Conservation (phyloP, 768 basidiomycete genomes). For the Xanthoconium purpureum region DNA sequence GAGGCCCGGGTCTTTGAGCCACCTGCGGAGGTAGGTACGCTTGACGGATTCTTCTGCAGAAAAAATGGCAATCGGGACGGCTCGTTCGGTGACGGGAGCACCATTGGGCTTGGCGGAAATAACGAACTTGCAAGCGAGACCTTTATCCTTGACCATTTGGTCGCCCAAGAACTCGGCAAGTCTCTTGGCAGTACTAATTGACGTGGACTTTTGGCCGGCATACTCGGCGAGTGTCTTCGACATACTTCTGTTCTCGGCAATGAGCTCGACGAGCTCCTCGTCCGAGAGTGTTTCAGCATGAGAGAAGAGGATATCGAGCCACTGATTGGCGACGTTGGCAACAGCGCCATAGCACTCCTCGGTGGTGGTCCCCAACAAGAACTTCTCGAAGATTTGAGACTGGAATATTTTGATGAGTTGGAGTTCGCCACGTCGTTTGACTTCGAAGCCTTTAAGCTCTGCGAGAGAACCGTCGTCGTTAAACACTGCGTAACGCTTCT, state of each 20-base stretch:
- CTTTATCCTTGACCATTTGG: conserved; percentile 99
- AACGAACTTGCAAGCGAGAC: conserved; percentile 97
- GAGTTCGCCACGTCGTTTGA: conserved; percentile 94
- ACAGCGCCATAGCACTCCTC: conserved; percentile 96
- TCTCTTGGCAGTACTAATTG: conserved; percentile 92
- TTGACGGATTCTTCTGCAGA: conserved; percentile 92
- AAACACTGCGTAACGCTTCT: conserved; percentile 99
- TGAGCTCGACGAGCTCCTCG: conserved; percentile 94
- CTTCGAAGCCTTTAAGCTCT: conserved; percentile 98
- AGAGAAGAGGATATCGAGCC: conserved; percentile 93
- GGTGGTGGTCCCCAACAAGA: conserved; percentile 87
- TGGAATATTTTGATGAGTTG: conserved; percentile 99
- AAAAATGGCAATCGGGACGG: conserved; percentile 96
- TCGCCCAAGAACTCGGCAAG: conserved; percentile 96
- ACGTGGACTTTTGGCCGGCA: conserved; percentile 94
- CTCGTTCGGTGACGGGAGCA: conserved; percentile 95
- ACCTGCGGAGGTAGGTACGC: conserved; percentile 85
- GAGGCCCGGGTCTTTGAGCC: conserved; percentile 92
- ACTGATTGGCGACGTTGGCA: conserved; percentile 90
- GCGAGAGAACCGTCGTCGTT: conserved; percentile 97
- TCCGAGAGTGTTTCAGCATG: conserved; percentile 82
- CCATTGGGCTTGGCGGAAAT: conserved; percentile 92
- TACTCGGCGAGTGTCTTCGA: conserved; percentile 95
- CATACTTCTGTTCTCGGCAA: conserved; percentile 99
- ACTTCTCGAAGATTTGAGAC: conserved; percentile 96